Conservation (phyloP, 116 monocot species). For the Dioscorea cayenensis region DNA sequence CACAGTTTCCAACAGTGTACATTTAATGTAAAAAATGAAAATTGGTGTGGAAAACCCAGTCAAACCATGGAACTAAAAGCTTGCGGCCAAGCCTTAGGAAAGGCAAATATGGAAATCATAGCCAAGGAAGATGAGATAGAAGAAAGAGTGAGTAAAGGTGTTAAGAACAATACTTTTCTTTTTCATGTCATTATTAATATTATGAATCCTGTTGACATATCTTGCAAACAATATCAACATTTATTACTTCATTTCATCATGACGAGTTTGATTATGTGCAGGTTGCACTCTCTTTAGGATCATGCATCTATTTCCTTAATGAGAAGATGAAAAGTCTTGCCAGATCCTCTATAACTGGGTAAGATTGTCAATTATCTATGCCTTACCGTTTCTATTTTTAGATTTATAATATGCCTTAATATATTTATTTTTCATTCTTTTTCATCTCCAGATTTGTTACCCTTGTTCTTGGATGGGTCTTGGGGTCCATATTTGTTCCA, state of each 20-base stretch:
- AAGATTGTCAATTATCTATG: slow-evolving; percentile 8
- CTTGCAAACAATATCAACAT: neutral
- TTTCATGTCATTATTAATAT: no score
- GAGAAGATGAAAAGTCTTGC: slow-evolving; percentile 84
- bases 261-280: slow-evolving; percentile 18
- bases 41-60: no score
- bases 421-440: neutral
- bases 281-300: slow-evolving; percentile 81
- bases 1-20: no score
- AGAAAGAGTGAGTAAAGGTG: no score
- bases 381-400: neutral
- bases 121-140: no score
- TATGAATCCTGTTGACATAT: no score
- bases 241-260: neutral
- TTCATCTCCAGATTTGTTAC: slow-evolving; percentile 50
- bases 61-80: no score
- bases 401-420: neutral
- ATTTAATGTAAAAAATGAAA: no score
- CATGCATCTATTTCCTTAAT: slow-evolving; percentile 91
- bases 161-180: no score
- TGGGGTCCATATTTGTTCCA: slow-evolving; percentile 67
- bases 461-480: slow-evolving; percentile 72
- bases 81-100: no score
- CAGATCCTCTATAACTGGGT: slow-evolving; percentile 72
- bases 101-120: no score